Conservation (phyloP, 2,329 filamentous ascomycete species). For the Fusarium luffae region DNA sequence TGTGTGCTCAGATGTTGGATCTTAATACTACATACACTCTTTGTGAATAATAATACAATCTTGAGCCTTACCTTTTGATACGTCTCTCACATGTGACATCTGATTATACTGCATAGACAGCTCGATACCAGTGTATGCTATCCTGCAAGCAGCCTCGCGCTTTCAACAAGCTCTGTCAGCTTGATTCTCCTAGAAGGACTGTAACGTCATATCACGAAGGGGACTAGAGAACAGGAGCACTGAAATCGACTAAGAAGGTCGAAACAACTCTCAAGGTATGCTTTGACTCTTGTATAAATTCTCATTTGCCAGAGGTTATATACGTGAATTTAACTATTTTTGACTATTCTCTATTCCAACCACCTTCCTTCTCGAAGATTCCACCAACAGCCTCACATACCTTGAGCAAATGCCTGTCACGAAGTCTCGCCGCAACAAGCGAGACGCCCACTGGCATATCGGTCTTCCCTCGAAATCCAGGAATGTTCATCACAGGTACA, state of each 20-base stretch:
- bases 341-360: conserved; percentile 22
- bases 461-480: conserved; percentile 65
- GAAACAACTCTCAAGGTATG: too few relatives aligned
- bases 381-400: conserved; percentile 52
- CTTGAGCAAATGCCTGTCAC: conserved; percentile 57
- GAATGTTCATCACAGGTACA: conserved; percentile 70
- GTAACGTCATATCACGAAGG: too few relatives aligned
- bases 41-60: not conserved
- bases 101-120: too few relatives aligned
- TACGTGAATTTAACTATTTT: not conserved
- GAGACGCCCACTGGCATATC: conserved; percentile 68
- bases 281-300: not conserved
- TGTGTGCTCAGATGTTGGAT: conserved; percentile 1
- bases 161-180: too few relatives aligned
- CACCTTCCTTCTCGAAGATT: conserved; percentile 48
- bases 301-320: not conserved
- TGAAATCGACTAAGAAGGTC: too few relatives aligned
- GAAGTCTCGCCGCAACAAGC: conserved; percentile 59
- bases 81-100: not conserved
- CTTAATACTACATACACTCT: conserved; percentile 25
- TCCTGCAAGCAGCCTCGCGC: too few relatives aligned
- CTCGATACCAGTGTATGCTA: too few relatives aligned
- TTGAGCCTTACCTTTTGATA: not conserved
- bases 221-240: too few relatives aligned
- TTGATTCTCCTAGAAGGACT: too few relatives aligned